Base-by-base conservation (phyloP, 2,329 filamentous ascomycete species). In the Colletotrichum coccodes region DNA sequence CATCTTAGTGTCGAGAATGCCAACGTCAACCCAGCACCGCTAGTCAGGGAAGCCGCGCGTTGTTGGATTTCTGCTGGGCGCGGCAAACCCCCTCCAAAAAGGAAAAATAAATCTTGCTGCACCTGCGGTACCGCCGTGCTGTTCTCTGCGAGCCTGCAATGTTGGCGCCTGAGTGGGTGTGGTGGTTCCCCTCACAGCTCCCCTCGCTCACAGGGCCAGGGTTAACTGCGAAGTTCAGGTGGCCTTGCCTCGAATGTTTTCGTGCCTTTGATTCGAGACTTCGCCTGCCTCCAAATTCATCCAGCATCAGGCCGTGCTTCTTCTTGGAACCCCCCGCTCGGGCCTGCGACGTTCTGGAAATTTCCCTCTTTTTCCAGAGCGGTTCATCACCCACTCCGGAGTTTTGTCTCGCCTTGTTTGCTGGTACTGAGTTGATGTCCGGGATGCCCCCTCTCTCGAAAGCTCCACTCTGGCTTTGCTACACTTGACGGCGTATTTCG, bases 201-300 rank as follows among this genome's bases (percentile, higher is more conserved):
- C 57, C 32, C 32, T 66, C 50, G 32, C 60, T 64, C 28, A 26
- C 60, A 64, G 30, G 53, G 47, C 60, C 65, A 42, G 53, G 65
- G 60, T 54, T 26, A 53, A 21, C 60, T 68, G 65, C 60, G 61
- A 60, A 60, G 40, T 69, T 66, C 66, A 66, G 66, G 66, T 69
- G 61, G 66, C 54, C 42, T 69, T 60, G 56, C 60, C 38, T 40
- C 28, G 38, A 58, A 32, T 58, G 47, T 54, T 40, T 23, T 46
- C 53, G 32, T 59, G 47, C 53, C 38, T 59, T 64, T 40, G 26
- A 38, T 23, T 58, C 40, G 28, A 44, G 42, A 12, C 42, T 9
- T 23, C n/a, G n/a, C 16, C 12, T 44, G n/a, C 42, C 23, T 44
- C 42, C 40, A 23, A 44, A n/a, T 44, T 23, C 40, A 11, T 23